Percentiles rank a stretch among this genome's conserved stretches.
Conservation (phyloP, 441 rosid species). For the Brassica hybrid region DNA sequence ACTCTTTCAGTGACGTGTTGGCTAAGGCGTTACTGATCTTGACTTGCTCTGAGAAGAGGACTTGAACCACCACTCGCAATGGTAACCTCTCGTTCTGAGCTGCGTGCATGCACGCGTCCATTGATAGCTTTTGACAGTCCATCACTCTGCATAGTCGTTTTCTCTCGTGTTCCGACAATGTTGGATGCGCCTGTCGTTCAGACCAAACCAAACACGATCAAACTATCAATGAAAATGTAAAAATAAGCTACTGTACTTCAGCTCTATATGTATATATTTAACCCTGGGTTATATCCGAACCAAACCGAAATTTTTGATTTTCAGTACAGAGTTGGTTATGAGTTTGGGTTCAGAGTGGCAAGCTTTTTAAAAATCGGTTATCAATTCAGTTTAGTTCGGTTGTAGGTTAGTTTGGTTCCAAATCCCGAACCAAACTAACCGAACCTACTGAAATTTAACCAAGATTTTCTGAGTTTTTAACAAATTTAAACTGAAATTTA, state of each 20-base stretch:
- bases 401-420: too few species aligned
- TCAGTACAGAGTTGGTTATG: not conserved
- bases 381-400: too few species aligned
- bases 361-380: too few species aligned
- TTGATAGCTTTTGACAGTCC: too few species aligned
- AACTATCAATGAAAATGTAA: not conserved
- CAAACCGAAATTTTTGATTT: not conserved
- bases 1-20: constrained; percentile 63
- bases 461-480: too few species aligned
- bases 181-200: constrained; percentile 77
- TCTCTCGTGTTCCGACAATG: constrained; percentile 91
- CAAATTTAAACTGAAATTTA: too few species aligned
- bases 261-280: not conserved
- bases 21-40: constrained; percentile 87
- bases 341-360: not conserved
- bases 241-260: not conserved
- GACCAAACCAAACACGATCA: constrained; percentile 1
- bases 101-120: too few species aligned
- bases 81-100: too few species aligned
- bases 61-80: too few species aligned
- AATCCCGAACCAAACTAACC: too few species aligned
- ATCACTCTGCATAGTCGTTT: constrained; percentile 90
- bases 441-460: too few species aligned
- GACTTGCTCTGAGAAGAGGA: too few species aligned
- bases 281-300: not conserved